These are phyloP conservation scores for Primulina eburnea DNA, from an alignment of 257 asterid genomes.

Conservation along the genomic window DNA sequence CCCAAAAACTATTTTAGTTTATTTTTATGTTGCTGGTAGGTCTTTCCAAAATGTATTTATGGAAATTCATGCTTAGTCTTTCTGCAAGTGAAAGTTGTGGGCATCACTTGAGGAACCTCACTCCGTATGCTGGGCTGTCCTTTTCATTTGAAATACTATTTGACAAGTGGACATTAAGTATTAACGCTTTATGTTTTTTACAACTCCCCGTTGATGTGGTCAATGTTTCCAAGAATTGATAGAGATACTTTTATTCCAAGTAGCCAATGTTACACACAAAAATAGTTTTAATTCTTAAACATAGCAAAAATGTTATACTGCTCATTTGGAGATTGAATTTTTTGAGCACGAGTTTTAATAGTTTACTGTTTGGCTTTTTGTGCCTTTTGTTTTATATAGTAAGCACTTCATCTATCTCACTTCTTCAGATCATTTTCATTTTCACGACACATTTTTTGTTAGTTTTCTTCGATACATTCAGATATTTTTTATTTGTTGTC, in stretches of 20 bases:
- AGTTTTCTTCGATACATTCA: slow-evolving; percentile 11
- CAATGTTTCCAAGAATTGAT: slow-evolving; percentile 1
- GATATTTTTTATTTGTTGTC: slow-evolving; percentile 9
- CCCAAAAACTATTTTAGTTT: neutral
- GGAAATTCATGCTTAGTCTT: slow-evolving; percentile 6
- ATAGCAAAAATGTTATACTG: neutral
- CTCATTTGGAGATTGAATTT: slow-evolving; percentile 1
- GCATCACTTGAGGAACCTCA: neutral
- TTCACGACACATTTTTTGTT: neutral
- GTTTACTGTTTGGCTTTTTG: neutral
- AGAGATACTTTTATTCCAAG: neutral
- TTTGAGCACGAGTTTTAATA: slow-evolving; percentile 4
- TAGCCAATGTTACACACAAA: slow-evolving; percentile 11
- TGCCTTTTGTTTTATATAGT: neutral
- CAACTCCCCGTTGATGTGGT: neutral
- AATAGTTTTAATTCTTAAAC: neutral
- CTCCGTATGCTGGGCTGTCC: slow-evolving; percentile 1
- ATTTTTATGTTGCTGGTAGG: neutral
- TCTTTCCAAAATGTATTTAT: neutral
- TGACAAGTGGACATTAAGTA: neutral
- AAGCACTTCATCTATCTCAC: slow-evolving; percentile 7
- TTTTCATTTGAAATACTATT: neutral
- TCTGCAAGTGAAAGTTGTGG: slow-evolving; percentile 14
- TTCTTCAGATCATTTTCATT: neutral
- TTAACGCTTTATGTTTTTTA: slow-evolving; percentile 8